Evolutionary conservation across 352 stramenopile species (phyloP), one percentile per base, ranked within the genome.

Genomic region (Phytopythium ostracodes): DNA sequence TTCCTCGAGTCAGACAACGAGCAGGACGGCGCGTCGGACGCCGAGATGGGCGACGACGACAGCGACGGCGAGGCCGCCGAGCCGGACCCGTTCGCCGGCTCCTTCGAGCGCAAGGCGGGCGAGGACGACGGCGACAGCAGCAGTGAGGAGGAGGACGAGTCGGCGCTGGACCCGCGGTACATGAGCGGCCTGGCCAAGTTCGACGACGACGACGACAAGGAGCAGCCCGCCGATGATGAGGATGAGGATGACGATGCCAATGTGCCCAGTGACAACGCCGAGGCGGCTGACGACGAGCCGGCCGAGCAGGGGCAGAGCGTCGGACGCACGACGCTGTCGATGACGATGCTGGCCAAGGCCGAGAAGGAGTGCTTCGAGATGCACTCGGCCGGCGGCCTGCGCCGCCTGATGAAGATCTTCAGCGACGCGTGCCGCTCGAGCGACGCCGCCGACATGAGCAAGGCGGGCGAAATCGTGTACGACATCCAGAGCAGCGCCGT

Each of bases 391-490:
- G 96, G 89, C 44, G 86, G 82, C 18, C 68, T 99, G 54, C 92
- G 89, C 71, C 88, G 87, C 24, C 77, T 98, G 62, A 83, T 98
- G 56, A 92, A 95, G 61, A 97, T 96, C 44, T 98, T 98, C 68
- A 97, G 85, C 58, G 94, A 97, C 56, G 94, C 92, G 2, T 98
- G 94, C 75, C 92, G 97, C 67, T 89, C 97, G 35, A 94, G 88
- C 53, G 88, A 98, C 69, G 79, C 88, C 14, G 84, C 80, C 2
- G 84, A 91, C 67, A 63, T 76, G 46, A 88, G 68, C 64, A 85
- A 84, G 53, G 71, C 75, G 7, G 84, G 75, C 40, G 87, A 94
- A 58, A 91, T 96, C 63, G 78, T 81, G 57, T 99, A 96, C 77
- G 80, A 92, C 44, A 96, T 99, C 58, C 88, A 97, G 59, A 97